Base-by-base conservation (phyloP, 2,329 filamentous ascomycete genomes). In the Gyromitra esculenta region DNA sequence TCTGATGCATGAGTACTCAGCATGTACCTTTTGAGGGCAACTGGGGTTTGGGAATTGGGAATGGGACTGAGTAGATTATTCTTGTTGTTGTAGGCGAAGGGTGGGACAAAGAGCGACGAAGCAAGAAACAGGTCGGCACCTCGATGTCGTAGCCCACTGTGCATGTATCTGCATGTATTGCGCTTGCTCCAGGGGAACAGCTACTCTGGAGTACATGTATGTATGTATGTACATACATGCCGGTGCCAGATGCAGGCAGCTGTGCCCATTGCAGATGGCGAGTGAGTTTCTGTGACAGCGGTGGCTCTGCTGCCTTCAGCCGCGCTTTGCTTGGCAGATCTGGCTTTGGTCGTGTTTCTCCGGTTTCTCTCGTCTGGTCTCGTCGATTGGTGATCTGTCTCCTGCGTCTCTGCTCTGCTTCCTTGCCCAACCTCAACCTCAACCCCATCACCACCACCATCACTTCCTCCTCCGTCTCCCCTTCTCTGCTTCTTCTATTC, bases 291-390 rank as follows among this genome's bases (percentile, higher is more conserved):
- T 39, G 8, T 71, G 68, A 64, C 18, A 43, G 45, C 54, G 7
- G 65, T 21, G 21, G 39, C 21, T 25, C 11, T 31, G 39, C 45
- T 57, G 64, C 18, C 62, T 37, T 31, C 41, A 60, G 57, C 35
- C 57, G 59, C 37, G 56, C 72, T 70, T 64, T 57, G 65, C 65
- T 70, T 64, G 65, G 65, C 65, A 54, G 21, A 68, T 62, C 25
- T 31, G 25, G 25, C 25, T 31, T 4, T 31, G 25, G 25, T 31
- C 25, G 25, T 31, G 25, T 31, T 31, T 31, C 25, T 31, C 25
- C 25, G 25, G 25, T 31, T 31, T 31, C 25, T 31, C 25, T 31
- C 25, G 25, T 31, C 2, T 31, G 25, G 54, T 48, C 43, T 25
- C 37, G 35, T 41, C 35, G 60, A 21, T 62, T 69, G 41, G 62